Percentiles rank a stretch among this genome's conserved stretches.
Conservation (phyloP, 345 rosid species). For the Lumnitzera littorea region DNA sequence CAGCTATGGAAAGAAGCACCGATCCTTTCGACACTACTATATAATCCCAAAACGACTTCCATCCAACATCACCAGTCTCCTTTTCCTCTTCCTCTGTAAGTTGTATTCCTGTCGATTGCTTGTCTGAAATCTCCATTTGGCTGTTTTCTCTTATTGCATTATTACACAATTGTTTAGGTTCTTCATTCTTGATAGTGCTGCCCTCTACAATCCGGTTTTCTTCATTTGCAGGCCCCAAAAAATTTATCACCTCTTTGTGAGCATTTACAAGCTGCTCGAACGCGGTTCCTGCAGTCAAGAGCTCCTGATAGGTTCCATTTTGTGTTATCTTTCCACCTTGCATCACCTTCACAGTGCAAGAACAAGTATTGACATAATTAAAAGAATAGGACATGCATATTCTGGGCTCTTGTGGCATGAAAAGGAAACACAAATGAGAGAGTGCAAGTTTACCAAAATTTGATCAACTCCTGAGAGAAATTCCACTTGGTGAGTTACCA, state of each 20-base stretch:
- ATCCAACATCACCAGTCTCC: slow-evolving; percentile 53
- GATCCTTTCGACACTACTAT: slow-evolving; percentile 40
- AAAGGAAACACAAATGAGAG: background rate
- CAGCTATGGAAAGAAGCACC: slow-evolving; percentile 21
- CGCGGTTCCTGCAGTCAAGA: slow-evolving; percentile 43
- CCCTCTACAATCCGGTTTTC: slow-evolving; percentile 14
- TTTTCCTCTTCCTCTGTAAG: slow-evolving; percentile 65
- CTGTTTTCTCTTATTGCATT: slow-evolving; percentile 17
- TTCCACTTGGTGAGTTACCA: slow-evolving; percentile 87
- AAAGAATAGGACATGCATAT: background rate
- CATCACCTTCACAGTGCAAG: slow-evolving; percentile 36
- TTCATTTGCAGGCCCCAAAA: slow-evolving; percentile 22
- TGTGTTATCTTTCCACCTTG: slow-evolving; percentile 50
- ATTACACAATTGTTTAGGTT: background rate
- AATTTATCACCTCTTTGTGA: slow-evolving; percentile 49
- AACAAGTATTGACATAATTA: background rate
- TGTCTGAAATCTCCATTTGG: slow-evolving; percentile 21
- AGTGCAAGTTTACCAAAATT: slow-evolving; percentile 36
- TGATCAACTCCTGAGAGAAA: slow-evolving; percentile 59
- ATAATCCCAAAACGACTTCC: slow-evolving; percentile 62
- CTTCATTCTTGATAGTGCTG: slow-evolving; percentile 10
- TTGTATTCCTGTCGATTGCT: slow-evolving; percentile 28
- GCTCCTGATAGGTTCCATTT: slow-evolving; percentile 55
- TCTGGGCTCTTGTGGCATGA: background rate
- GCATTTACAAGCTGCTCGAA: slow-evolving; percentile 73